Evolutionary conservation across 2,329 filamentous ascomycete genomes (phyloP).

Genomic region (Monilinia laxa): DNA sequence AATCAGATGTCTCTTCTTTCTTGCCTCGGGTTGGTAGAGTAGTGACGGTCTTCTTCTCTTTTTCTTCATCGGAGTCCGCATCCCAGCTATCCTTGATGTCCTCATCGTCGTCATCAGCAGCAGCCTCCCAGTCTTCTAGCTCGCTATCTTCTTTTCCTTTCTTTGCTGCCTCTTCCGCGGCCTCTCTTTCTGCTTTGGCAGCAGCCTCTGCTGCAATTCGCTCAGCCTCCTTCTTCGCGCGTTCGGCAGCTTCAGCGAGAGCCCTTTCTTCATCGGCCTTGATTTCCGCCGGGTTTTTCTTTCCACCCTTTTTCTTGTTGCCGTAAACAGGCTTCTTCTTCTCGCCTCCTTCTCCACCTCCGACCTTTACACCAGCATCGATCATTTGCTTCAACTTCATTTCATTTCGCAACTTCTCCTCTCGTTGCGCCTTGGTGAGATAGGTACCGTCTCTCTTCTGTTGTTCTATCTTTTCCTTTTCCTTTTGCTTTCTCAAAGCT

Average conservation of each 20-base stretch:
- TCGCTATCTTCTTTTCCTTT: constrained; percentile 58
- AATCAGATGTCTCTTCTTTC: constrained; percentile 57
- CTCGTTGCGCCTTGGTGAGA: constrained; percentile 80
- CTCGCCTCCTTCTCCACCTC: constrained; percentile 53
- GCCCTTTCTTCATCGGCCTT: constrained; percentile 75
- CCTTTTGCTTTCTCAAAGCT: constrained; percentile 77
- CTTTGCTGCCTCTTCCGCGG: constrained; percentile 54
- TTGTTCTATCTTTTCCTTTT: constrained; percentile 83
- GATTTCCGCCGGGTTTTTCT: constrained; percentile 49
- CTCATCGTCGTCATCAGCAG: constrained; percentile 71
- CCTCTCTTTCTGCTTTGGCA: constrained; percentile 59
- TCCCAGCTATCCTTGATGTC: constrained; percentile 96
- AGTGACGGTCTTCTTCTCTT: constrained; percentile 43
- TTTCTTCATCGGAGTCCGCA: constrained; percentile 72
- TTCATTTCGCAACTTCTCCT: constrained; percentile 77
- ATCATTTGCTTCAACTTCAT: constrained; percentile 83
- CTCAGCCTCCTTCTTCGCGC: constrained; percentile 67
- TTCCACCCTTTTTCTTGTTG: constrained; percentile 71
- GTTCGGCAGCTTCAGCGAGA: constrained; percentile 74
- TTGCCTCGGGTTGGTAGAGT: constrained; percentile 32
- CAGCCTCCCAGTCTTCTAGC: constrained; percentile 82
- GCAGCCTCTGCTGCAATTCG: constrained; percentile 61
- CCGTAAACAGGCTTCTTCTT: constrained; percentile 71
- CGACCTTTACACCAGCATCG: constrained; percentile 72
- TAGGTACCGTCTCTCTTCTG: constrained; percentile 86